Evolutionary conservation across 257 asterid species (phyloP), one percentile per base, ranked within the genome.

Genomic region (Cynanchum wilfordii): DNA sequence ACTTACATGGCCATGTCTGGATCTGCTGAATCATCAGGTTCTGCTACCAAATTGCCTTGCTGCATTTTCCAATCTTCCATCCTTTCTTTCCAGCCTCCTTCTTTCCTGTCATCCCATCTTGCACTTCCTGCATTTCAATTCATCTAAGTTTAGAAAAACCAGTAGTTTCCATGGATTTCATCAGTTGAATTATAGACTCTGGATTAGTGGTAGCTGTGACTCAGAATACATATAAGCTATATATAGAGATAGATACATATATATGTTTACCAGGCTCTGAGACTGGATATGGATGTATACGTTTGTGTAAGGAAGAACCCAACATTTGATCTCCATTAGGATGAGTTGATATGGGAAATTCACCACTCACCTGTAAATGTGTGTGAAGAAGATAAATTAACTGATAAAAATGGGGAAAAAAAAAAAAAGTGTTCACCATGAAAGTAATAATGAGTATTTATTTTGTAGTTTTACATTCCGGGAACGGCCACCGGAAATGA

Each of bases 41-140:
- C 98, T 8, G 77, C 66, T 68, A 93, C 94, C 80, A 82, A 68
- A 73, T 88, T 88, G 29, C 96, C 96, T 84, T 91, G 97, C 79
- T 93, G 97, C 89, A 66, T 56, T 88, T 93, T 90, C 97, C 98
- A 89, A n/a, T 93, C 96, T 68, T 91, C 96, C 98, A 88, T 93
- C 73, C 97, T 89, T 66, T 93, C 98, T 78, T 89, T 90, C 98
- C 97, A 90, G 60, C 89, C 89, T 82, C 87, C 75, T 40, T 89
- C 98, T 77, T 85, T 90, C 85, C 76, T 85, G 19, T 88, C 96
- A 80, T 93, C 97, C 96, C 96, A 93, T 87, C 88, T 84, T 77
- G 83, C 94, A 82, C 90, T 91, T 78, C 90, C 93, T 90, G 81
- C 70, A 65, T 71, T 49, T 67, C 73, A 65, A 10, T 30, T 29